Base-by-base conservation (phyloP, 495 filamentous ascomycete genomes). In the Talaromyces proteolyticus region DNA sequence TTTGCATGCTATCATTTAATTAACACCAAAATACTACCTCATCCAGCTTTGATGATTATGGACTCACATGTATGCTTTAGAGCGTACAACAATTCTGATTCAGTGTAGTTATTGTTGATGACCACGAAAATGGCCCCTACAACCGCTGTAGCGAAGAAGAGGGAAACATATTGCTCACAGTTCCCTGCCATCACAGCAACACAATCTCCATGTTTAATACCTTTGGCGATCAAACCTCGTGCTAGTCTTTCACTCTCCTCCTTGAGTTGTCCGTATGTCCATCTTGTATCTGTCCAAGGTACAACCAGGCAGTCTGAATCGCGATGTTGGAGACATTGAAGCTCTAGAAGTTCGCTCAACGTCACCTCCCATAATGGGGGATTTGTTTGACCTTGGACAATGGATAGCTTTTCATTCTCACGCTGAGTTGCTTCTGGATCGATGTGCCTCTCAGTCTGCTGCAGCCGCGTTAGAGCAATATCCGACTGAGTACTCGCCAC, bases 171-270 rank as follows among this genome's bases (percentile, higher is more conserved):
- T 61, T 83, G 78, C 55, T 84, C 82, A 59, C 82, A 86, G 59
- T 88, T 87, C 3, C 84, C 84, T 2, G 82, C 80, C 80, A 87
- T 84, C 42, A 88, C 78, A 25, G 80, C 84, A 17, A 88, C 68
- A 2, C 83, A 74, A 58, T 86, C 83, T 11, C 83, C 82, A 25
- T 77, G 76, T 20, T 76, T 68, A 14, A 86, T 77, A 0, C 82
- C 82, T 57, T 78, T 70, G 12, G 73, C 72, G 16, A 85, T 57
- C 55, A 87, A 58, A 4, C 79, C 79, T 48, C 71, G 73, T 17
- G 83, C 81, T 38, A 87, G 54, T 29, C 76, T 68, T 21, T 81
- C 74, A 43, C 74, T 75, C 59, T 83, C 76, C 44, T 79, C 72
- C 50, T 82, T 77, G 46, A 88, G 65, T 40, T 84, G 70, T 39